Base-by-base conservation (phyloP, 345 rosid species). In the Aethionema arabicum region DNA sequence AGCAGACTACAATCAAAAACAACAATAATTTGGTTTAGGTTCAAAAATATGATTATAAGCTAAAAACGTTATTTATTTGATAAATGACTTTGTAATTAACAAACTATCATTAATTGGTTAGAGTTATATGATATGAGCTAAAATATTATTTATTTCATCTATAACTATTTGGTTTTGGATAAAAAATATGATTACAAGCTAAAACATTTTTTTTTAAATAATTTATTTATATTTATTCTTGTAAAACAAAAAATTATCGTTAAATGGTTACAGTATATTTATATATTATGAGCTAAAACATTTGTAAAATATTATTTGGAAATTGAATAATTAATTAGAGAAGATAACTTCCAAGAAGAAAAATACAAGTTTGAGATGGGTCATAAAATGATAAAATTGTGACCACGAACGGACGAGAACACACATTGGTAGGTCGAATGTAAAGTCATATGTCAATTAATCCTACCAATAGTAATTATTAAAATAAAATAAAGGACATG, bases 281-380 rank as follows among this genome's bases (percentile, higher is more conserved):
- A 21, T 21, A 21, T 21, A 21, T 21, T 21, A 21, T 21, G 27
- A 21, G 27, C 27, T 21, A 21, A 21, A 21, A 21, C 27, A 21
- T 2, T 21, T 21, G 27, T 21, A 21, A 21, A 21, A 21, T 21
- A 21, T 21, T 21, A 21, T 21, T 1, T 21, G 27, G 27, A 21
- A 21, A 21, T 1, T 21, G n/a, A n/a, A n/a, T n/a, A n/a, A 12
- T 49, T 33, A 6, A 41, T 31, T 10, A 21, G 15, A 12, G 38
- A 44, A 41, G 7, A 12, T 32, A 45, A 41, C 11, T 8, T 56
- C 53, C 70, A 64, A 71, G 66, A 71, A 43, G 75, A 71, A 57
- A 64, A 71, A 3, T 64, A 65, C 75, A 64, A 51, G 30, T 39
- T 29, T 14, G 54, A 57, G 42, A 42, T 58, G 9, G 54, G 54